These are phyloP conservation scores for Saturnispora dispora DNA, from an alignment of 805 yeast genomes.

Conservation along the genomic window DNA sequence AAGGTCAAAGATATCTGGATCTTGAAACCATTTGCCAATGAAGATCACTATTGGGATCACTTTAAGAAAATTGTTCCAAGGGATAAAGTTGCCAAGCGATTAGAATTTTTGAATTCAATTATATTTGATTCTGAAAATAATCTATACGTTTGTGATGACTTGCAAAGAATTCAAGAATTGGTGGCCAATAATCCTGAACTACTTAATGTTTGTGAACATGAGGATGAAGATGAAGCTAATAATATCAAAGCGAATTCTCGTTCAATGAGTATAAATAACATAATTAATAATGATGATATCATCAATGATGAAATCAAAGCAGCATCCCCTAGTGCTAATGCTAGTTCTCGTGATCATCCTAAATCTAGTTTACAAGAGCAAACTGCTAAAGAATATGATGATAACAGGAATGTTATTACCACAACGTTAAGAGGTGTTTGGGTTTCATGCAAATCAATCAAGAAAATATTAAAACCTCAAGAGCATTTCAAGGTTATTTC, in stretches of 20 bases:
- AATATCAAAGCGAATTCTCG: neutral
- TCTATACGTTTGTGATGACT: constrained; percentile 15
- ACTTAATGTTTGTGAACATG: constrained; percentile 9
- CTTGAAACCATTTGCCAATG: constrained; percentile 14
- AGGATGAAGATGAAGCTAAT: constrained; percentile 4
- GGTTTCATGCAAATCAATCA: constrained; percentile 10
- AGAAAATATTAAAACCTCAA: constrained; percentile 12
- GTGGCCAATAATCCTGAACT: constrained; percentile 5
- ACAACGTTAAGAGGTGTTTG: constrained; percentile 11
- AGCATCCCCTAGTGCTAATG: neutral
- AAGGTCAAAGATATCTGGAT: constrained; percentile 11
- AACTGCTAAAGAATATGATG: constrained; percentile 1
- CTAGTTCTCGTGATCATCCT: neutral
- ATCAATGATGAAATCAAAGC: neutral
- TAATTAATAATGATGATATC: neutral
- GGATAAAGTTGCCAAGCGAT: constrained; percentile 10
- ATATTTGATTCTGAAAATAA: constrained; percentile 20
- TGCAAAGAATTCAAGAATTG: constrained; percentile 8
- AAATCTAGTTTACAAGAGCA: neutral
- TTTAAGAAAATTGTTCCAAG: constrained; percentile 16
- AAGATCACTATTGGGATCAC: constrained; percentile 13
- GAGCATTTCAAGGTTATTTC: constrained; percentile 14
- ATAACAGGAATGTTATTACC: constrained; percentile 2
- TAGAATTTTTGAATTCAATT: constrained; percentile 15
- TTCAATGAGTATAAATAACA: neutral